These are phyloP conservation scores for Cucurbita maxima DNA, from an alignment of 306 rosid genomes.

Conservation along the genomic window DNA sequence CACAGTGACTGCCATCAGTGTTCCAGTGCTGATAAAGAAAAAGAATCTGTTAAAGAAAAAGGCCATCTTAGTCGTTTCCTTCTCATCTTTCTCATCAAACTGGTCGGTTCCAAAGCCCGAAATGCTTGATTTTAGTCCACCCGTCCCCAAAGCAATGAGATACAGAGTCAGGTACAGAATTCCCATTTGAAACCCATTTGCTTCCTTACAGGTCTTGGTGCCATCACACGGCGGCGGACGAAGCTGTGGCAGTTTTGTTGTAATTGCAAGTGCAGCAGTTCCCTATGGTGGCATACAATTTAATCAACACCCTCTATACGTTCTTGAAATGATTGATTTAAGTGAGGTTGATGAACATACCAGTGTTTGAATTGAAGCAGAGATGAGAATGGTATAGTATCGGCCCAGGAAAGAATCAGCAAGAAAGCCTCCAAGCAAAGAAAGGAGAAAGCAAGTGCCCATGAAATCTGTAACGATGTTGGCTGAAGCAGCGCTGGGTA, in stretches of 20 bases:
- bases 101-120: conserved; percentile 92
- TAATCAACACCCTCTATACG: background rate
- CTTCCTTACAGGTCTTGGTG: conserved; percentile 33
- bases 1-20: conserved; percentile 67
- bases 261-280: conserved; percentile 46
- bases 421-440: conserved; percentile 84
- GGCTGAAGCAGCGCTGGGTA: conserved; percentile 84
- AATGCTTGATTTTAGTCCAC: conserved; percentile 81
- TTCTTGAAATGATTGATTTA: background rate
- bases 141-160: conserved; percentile 66
- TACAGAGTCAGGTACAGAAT: conserved; percentile 51
- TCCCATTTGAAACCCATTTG: conserved; percentile 71
- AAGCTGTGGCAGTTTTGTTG: conserved; percentile 52
- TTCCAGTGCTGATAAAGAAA: conserved; percentile 66
- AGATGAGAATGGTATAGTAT: conserved; percentile 59
- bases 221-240: conserved; percentile 60
- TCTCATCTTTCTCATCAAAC: conserved; percentile 74
- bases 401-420: conserved; percentile 92
- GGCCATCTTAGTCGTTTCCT: conserved; percentile 66
- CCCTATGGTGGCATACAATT: conserved; percentile 27
- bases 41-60: conserved; percentile 77
- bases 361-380: conserved; percentile 52
- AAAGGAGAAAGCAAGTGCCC: conserved; percentile 76
- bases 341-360: conserved; percentile 8
- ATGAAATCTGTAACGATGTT: conserved; percentile 75